Base-by-base conservation (phyloP, 495 filamentous ascomycete species). In the Aspergillus egyptiacus region DNA sequence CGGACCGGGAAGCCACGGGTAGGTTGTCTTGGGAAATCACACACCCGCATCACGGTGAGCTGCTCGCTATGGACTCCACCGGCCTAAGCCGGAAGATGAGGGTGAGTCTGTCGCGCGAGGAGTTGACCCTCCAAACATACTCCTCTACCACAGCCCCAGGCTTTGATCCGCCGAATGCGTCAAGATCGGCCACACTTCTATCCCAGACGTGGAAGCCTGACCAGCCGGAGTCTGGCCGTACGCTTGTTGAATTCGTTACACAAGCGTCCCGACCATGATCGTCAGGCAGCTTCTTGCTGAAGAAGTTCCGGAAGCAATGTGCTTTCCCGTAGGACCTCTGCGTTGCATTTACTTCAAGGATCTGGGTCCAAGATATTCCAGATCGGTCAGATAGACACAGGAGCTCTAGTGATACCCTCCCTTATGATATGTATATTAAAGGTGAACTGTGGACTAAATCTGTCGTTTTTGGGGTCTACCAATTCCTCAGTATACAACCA, bases 21-120 rank as follows among this genome's bases (percentile, higher is more conserved):
- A 35, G 9, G 20, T 14, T 49, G 27, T 36, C 30, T 6, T 74
- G 71, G 71, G 51, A 65, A 36, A 56, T 63, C 11, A 54, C 62
- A 5, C 70, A 68, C 22, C 67, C 71, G n/a, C 67, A 73, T 24
- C 63, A 71, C 15, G 71, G 71, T 6, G 69, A 74, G 51, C 39
- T 74, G 13, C 13, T 65, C 6, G 53, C 65, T 2, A 17, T 59
- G 6, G 47, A 53, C 8, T 48, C 44, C n/a, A 50, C 53, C 0
- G 55, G 57, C 22, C 53, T 50, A 15, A 51, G 60, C 53, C 66
- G 56, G 34, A 71, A 70, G 55, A 57, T 74, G 61, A 69, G 62
- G 32, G 50, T 74, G 19, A 42, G 37, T 9, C 25, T 74, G 5
- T 61, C 64, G 15, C 65, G 65, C 14, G 46, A 66, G 17, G 63